A percentile compares a stretch with the other conserved stretches of the same genome.
These are phyloP conservation scores for Microdochium paspali DNA, from an alignment of 2,329 filamentous ascomycete genomes.

Conservation along the genomic window DNA sequence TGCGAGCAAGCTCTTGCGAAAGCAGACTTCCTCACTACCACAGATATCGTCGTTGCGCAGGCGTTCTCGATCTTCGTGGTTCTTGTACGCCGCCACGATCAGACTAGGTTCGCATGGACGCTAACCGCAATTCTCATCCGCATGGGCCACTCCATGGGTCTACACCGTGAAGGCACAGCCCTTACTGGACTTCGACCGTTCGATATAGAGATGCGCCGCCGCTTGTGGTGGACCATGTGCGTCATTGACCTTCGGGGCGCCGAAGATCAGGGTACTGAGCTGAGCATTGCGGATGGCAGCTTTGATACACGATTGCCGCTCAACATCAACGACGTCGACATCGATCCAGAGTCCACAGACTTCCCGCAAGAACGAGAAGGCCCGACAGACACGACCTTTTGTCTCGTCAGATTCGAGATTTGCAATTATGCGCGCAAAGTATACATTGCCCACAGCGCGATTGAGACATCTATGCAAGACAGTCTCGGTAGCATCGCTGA, in stretches of 20 bases:
- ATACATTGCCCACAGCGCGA: conserved; percentile 24
- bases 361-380: conserved; percentile 37
- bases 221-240: conserved; percentile 53
- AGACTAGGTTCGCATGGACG: conserved; percentile 49
- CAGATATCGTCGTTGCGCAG: conserved; percentile 51
- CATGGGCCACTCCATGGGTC: conserved; percentile 42
- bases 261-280: conserved; percentile 46
- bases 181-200: conserved; percentile 46
- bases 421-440: conserved; percentile 28
- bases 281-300: conserved; percentile 31
- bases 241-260: conserved; percentile 50
- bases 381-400: conserved; percentile 42
- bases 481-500: conserved; percentile 26
- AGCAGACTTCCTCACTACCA: conserved; percentile 50
- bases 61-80: conserved; percentile 51
- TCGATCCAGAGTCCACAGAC: conserved; percentile 34
- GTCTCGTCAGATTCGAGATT: conserved; percentile 32
- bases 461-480: conserved; percentile 18
- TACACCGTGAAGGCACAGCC: conserved; percentile 47
- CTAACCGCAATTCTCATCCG: conserved; percentile 52
- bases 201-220: conserved; percentile 52
- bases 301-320: conserved; percentile 45
- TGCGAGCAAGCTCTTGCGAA: conserved; percentile 52
- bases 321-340: conserved; percentile 47
- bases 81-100: conserved; percentile 40